A percentile compares a stretch with the other conserved stretches of the same genome.
phyloP scores from a whole-genome alignment of 1,284 basidiomycete species.

The Ganoderma sp. region DNA sequence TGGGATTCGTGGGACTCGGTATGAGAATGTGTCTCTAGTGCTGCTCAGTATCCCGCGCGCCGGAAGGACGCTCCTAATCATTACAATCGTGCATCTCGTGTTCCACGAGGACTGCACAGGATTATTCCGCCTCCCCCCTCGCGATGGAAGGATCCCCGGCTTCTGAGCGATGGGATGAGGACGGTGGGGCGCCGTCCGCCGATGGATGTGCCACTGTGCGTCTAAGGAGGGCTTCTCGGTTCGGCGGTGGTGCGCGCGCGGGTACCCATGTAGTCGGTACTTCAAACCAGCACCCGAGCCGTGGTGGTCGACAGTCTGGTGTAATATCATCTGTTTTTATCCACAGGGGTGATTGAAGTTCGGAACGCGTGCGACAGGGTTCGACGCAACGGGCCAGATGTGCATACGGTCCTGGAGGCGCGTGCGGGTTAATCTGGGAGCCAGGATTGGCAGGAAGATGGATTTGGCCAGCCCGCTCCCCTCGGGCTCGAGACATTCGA shows the following conservation, averaged over 20 bases:
- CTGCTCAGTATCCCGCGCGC: background rate
- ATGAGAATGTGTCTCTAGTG: conserved; percentile 28
- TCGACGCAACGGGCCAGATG: background rate
- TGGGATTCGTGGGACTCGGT: conserved; percentile 59
- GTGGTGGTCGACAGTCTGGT: background rate
- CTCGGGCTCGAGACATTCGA: background rate
- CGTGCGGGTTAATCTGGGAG: background rate
- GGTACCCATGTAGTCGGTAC: conserved; percentile 9
- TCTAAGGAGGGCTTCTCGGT: background rate
- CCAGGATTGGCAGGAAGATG: conserved; percentile 8
- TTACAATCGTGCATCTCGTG: conserved; percentile 8
- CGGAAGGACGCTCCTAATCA: background rate
- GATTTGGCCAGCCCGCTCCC: background rate
- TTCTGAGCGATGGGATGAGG: conserved; percentile 7
- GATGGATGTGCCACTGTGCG: background rate
- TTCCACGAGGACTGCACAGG: conserved; percentile 5
- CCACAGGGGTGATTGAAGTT: conserved; percentile 3
- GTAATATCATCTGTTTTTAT: conserved; percentile 2
- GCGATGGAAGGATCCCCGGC: conserved; percentile 17
- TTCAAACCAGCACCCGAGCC: conserved; percentile 2
- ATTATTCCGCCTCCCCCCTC: conserved; percentile 6
- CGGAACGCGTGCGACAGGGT: background rate
- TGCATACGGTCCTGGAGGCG: background rate
- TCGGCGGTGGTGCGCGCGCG: background rate
- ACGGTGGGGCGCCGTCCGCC: conserved; percentile 9